phyloP scores from a whole-genome alignment of 164 flowering plant genomes.

The Umbellularia californica region DNA sequence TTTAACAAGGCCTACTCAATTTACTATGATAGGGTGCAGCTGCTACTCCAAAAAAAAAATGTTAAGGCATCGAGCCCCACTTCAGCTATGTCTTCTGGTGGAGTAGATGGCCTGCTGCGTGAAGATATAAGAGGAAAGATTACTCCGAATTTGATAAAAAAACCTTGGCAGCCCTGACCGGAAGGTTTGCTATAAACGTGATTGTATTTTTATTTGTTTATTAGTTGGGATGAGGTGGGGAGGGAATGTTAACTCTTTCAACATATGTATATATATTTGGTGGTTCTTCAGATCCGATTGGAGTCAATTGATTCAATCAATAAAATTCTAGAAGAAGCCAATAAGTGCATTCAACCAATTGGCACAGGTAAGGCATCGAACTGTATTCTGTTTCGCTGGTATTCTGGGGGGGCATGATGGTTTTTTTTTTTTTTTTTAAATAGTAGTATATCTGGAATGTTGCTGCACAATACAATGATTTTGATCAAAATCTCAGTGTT shows the following conservation, averaged over 20 bases:
- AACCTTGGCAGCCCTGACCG: constrained; percentile 88
- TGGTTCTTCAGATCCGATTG: constrained; percentile 57
- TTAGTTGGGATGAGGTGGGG: neutral
- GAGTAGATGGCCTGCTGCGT: constrained; percentile 84
- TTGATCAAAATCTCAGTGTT: neutral
- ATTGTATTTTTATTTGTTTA: neutral
- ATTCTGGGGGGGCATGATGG: neutral
- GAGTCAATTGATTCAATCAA: constrained; percentile 92
- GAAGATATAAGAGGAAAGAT: constrained; percentile 97
- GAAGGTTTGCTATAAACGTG: constrained; percentile 55
- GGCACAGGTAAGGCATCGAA: constrained; percentile 63
- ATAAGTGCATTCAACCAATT: constrained; percentile 85
- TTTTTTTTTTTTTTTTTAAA: neutral
- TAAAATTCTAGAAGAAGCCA: constrained; percentile 90
- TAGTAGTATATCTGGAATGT: neutral
- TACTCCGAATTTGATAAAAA: constrained; percentile 70
- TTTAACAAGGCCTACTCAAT: no score
- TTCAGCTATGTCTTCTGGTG: constrained; percentile 48
- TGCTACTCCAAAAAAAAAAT: no score
- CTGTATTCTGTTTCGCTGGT: neutral
- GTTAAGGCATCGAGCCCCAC: constrained; percentile 51
- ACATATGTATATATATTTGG: no score
- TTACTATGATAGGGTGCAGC: no score
- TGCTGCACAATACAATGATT: neutral
- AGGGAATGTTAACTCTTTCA: neutral